phyloP scores from a whole-genome alignment of 176 grass and related monocot species.

The Urochloa ruziziensis region DNA sequence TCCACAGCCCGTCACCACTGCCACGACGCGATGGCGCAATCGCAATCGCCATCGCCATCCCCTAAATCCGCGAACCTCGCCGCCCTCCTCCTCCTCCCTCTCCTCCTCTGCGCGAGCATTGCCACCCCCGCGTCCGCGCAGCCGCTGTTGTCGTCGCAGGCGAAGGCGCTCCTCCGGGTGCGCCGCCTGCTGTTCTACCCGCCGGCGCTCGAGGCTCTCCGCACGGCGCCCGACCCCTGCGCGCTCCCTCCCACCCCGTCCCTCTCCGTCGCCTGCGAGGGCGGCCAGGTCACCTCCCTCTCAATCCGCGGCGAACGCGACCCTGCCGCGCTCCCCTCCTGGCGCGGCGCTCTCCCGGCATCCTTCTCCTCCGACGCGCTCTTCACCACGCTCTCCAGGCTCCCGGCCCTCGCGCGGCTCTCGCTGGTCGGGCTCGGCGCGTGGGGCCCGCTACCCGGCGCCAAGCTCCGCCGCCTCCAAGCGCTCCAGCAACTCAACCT shows the following conservation, averaged over 20 bases:
- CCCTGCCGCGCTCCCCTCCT: background rate
- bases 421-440: slow-evolving; percentile 67
- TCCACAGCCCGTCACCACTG: background rate
- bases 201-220: slow-evolving; percentile 14
- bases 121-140: slow-evolving; percentile 24
- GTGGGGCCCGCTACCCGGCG: slow-evolving; percentile 58
- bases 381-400: slow-evolving; percentile 71
- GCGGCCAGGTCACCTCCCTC: slow-evolving; percentile 55
- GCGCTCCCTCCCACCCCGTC: slow-evolving; percentile 34
- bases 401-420: slow-evolving; percentile 49
- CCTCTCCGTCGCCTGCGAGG: slow-evolving; percentile 51
- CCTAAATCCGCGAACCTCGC: background rate
- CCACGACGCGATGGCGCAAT: slow-evolving; percentile 1
- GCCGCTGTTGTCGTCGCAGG: slow-evolving; percentile 55
- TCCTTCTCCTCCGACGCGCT: slow-evolving; percentile 77
- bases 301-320: slow-evolving; percentile 48
- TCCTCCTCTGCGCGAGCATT: background rate
- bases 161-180: slow-evolving; percentile 62
- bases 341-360: slow-evolving; percentile 37
- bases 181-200: slow-evolving; percentile 52
- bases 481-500: slow-evolving; percentile 64
- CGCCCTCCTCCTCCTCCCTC: background rate
- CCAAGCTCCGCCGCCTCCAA: slow-evolving; percentile 66
- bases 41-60: too few relatives aligned
- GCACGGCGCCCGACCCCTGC: slow-evolving; percentile 45